phyloP scores from a whole-genome alignment of 1,284 basidiomycete genomes.

The Cutaneotrichosporon spelunceum region DNA sequence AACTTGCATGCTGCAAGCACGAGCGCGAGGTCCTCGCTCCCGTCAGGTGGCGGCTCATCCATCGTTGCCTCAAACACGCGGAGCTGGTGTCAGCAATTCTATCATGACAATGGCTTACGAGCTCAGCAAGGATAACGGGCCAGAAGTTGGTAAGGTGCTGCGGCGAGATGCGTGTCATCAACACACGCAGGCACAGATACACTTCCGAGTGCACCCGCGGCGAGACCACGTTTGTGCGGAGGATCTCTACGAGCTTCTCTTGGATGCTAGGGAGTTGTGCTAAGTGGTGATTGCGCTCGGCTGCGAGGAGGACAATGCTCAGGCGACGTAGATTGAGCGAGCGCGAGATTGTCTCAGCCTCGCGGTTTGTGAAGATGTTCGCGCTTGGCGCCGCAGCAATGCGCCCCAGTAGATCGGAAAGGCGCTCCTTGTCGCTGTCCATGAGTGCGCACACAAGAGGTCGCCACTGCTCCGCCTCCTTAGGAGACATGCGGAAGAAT shows the following conservation, averaged over 20 bases:
- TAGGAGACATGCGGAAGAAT: slow-evolving; percentile 65
- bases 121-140: slow-evolving; percentile 91
- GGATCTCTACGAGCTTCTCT: slow-evolving; percentile 91
- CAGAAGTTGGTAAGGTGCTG: slow-evolving; percentile 94
- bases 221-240: slow-evolving; percentile 70
- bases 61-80: slow-evolving; percentile 60
- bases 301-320: slow-evolving; percentile 77
- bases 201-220: slow-evolving; percentile 87
- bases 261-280: slow-evolving; percentile 87
- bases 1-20: slow-evolving; percentile 89
- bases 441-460: slow-evolving; percentile 75
- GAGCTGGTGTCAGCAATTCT: slow-evolving; percentile 14
- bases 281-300: slow-evolving; percentile 85
- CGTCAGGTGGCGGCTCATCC: slow-evolving; percentile 59
- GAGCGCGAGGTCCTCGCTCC: slow-evolving; percentile 75
- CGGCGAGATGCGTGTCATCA: slow-evolving; percentile 85
- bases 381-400: slow-evolving; percentile 81
- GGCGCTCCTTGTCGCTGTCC: slow-evolving; percentile 79
- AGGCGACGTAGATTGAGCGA: slow-evolving; percentile 83
- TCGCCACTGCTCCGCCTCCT: slow-evolving; percentile 65
- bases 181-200: slow-evolving; percentile 85
- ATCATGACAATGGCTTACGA: slow-evolving; percentile 50
- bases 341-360: slow-evolving; percentile 86
- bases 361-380: slow-evolving; percentile 94
- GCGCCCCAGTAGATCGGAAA: slow-evolving; percentile 78